Evolutionary conservation across 805 yeast genomes (phyloP), one percentile per base, ranked within the genome.

Genomic region (Saccharomyces jurei): DNA sequence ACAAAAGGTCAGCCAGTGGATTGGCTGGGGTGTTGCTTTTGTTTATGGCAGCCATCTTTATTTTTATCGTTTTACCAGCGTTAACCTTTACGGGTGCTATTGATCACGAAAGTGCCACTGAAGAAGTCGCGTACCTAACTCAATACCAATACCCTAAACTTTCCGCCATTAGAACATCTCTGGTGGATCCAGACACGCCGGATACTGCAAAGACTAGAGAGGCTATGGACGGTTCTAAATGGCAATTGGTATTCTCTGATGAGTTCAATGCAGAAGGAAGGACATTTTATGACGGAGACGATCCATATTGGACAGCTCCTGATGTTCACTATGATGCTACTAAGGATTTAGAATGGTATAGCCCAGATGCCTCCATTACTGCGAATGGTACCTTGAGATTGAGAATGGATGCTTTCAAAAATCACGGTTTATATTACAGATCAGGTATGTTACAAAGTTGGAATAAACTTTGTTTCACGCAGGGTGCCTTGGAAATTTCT

Each of bases 391-490:
- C 88, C 5, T 68, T 87, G 50, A 71, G 73, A 49, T 61, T 89
- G 25, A 76, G 83, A 50, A 71, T 90, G 81, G 96, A 90, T 66
- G 95, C 96, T 1, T 86, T 73, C 70, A 74, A 81, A 63, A 87
- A 87, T 70, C 96, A 89, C 71, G 75, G 84, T 62, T 73, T 90
- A 58, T 83, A 75, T 69, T 89, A 89, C 73, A 78, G 96, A 60
- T 86, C 94, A 0, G 96, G 90, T 11, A 88, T 88, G 96, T 65
- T 90, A 13, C 96, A 89, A 70, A 77, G 86, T 21, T 90, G 97
- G 97, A 89, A 89, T 72, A 82, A 83, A 71, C 65, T 90, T 67
- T 89, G 97, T 66, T 88, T 85, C 69, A 84, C 94, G 2, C 89
- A 89, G 64, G 97, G 96, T 48, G 66, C 74, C 48, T 61, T 89